Conservation (phyloP, 176 grass and related monocot species). For the Carex scoparia region DNA sequence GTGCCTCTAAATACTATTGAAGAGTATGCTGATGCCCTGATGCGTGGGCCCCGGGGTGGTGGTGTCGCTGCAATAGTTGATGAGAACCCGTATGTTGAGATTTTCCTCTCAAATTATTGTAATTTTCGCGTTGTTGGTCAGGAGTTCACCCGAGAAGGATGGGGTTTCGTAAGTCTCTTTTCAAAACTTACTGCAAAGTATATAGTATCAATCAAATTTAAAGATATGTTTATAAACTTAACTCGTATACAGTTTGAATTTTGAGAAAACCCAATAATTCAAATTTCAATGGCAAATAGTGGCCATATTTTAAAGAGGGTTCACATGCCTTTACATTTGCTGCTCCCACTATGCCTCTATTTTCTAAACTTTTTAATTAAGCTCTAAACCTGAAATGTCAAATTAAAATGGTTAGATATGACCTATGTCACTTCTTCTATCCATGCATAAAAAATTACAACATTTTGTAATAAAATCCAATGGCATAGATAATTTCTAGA, state of each 20-base stretch:
- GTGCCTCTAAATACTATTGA: constrained; percentile 48
- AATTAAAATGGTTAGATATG: not conserved
- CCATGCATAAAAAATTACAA: not conserved
- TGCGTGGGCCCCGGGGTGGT: constrained; percentile 49
- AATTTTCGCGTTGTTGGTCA: constrained; percentile 67
- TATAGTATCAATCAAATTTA: too few species aligned
- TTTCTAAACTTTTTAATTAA: not conserved
- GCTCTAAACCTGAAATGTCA: not conserved
- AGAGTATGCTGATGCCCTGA: constrained; percentile 68
- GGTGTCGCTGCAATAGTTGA: constrained; percentile 88
- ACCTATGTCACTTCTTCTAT: not conserved
- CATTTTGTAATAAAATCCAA: not conserved
- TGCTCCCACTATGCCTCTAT: not conserved
- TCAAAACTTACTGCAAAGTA: not conserved
- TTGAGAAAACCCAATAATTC: not conserved
- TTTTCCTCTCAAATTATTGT: constrained; percentile 74
- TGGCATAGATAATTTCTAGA: not conserved
- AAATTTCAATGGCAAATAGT: not conserved
- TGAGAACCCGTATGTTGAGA: constrained; percentile 60
- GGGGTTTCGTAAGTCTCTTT: constrained; percentile 83
- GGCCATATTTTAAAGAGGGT: not conserved
- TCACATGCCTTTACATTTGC: not conserved
- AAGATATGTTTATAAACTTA: too few species aligned
- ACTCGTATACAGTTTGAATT: not conserved
- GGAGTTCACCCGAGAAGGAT: constrained; percentile 77